phyloP scores from a whole-genome alignment of 441 rosid species.

The Bocquillonia castaneifolia region DNA sequence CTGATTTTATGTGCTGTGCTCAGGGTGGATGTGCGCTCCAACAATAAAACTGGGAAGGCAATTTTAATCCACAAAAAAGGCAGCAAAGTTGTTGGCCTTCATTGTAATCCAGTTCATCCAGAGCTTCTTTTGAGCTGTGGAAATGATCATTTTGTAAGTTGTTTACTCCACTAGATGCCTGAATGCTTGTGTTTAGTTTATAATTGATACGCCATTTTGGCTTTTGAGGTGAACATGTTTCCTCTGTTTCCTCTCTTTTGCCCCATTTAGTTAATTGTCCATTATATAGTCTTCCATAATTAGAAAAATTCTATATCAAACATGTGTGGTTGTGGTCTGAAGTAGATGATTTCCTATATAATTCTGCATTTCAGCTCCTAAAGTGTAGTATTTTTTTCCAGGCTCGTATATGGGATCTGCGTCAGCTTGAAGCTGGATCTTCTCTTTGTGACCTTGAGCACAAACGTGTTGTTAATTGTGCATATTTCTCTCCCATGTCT shows the following conservation, averaged over 20 bases:
- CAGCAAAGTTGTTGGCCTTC: constrained; percentile 87
- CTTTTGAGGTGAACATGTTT: not conserved
- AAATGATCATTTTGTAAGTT: constrained; percentile 90
- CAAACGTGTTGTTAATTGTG: constrained; percentile 88
- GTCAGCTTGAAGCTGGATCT: constrained; percentile 54
- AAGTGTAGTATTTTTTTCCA: constrained; percentile 27
- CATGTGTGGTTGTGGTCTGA: not conserved
- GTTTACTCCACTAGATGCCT: not conserved
- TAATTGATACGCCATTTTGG: not conserved
- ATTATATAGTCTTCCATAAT: not conserved
- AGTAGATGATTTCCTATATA: not conserved
- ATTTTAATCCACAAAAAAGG: constrained; percentile 86
- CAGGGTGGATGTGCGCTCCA: constrained; percentile 81
- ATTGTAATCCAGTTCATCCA: constrained; percentile 87
- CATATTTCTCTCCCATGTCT: constrained; percentile 82
- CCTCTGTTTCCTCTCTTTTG: not conserved
- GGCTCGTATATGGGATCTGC: constrained; percentile 97
- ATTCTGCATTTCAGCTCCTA: not conserved
- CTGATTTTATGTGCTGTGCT: constrained; percentile 7
- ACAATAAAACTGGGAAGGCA: constrained; percentile 44
- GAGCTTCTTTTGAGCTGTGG: constrained; percentile 89
- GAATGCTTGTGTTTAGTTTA: not conserved
- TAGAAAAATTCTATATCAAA: not conserved
- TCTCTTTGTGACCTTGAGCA: constrained; percentile 59
- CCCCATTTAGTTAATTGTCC: not conserved